phyloP scores from a whole-genome alignment of 352 stramenopile species.

The Phytophthora fragariaefolia region DNA sequence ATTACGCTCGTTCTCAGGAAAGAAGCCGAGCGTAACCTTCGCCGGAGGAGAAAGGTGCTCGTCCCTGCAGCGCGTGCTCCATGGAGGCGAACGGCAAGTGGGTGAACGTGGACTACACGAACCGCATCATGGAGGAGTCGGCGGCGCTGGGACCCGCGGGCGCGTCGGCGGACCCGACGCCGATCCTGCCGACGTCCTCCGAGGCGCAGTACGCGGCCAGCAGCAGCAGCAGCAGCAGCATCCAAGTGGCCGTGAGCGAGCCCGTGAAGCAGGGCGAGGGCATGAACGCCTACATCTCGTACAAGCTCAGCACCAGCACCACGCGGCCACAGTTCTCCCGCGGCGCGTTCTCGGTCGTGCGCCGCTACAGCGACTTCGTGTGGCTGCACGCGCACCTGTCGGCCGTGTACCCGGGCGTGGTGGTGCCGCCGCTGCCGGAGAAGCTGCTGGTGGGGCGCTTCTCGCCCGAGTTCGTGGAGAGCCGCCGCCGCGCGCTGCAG shows the following conservation, averaged over 20 bases:
- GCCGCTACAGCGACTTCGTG: conserved; percentile 96
- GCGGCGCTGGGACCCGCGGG: conserved; percentile 17
- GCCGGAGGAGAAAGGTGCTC: conserved; percentile 1
- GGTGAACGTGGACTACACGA: conserved; percentile 90
- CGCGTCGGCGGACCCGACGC: conserved; percentile 21
- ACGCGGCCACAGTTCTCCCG: conserved; percentile 85
- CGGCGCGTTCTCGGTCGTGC: conserved; percentile 91
- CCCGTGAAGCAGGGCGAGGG: conserved; percentile 96
- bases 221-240: conserved; percentile 49
- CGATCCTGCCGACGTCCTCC: conserved; percentile 17
- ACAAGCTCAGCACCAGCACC: conserved; percentile 92
- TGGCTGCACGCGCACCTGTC: conserved; percentile 94
- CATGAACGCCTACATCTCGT: conserved; percentile 98
- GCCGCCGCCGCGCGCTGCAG: conserved; percentile 76
- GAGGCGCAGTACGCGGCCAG: conserved; percentile 5
- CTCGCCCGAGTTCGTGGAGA: conserved; percentile 93
- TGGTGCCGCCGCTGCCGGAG: conserved; percentile 96
- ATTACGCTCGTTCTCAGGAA: conserved; percentile 2
- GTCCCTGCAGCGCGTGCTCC: background rate
- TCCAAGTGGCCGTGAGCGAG: conserved; percentile 93
- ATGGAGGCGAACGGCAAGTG: conserved; percentile 84
- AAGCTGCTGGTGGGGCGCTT: conserved; percentile 96
- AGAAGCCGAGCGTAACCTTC: background rate
- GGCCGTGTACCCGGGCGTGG: conserved; percentile 86
- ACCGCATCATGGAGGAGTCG: conserved; percentile 64